A percentile compares a stretch with the other conserved stretches of the same genome.
phyloP scores from a whole-genome alignment of 305 asterid species.

The Lippia alba region DNA sequence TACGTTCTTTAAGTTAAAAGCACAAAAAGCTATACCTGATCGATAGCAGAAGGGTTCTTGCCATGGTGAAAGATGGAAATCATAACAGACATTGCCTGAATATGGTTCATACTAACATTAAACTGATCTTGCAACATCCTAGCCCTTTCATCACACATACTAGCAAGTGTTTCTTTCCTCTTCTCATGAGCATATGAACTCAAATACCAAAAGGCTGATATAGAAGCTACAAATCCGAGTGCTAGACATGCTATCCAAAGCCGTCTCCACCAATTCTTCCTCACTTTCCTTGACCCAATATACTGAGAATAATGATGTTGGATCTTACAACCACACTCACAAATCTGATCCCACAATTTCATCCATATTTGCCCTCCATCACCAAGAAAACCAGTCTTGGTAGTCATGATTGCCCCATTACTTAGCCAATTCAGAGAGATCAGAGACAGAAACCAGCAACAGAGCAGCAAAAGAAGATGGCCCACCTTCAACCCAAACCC shows the following conservation, averaged over 20 bases:
- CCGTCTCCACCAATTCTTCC: conserved; percentile 72
- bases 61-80: conserved; percentile 91
- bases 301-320: conserved; percentile 60
- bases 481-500: conserved; percentile 91
- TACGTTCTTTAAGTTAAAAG: too few relatives aligned
- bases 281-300: conserved; percentile 53
- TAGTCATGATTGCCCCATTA: conserved; percentile 70
- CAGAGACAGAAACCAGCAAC: conserved; percentile 76
- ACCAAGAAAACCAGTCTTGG: conserved; percentile 57
- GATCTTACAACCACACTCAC: conserved; percentile 53
- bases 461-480: conserved; percentile 67
- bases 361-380: conserved; percentile 68
- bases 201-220: conserved; percentile 59
- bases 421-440: conserved; percentile 74
- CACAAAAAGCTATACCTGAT: conserved; percentile 61
- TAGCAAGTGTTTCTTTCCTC: conserved; percentile 84
- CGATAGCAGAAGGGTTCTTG: conserved; percentile 85
- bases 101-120: conserved; percentile 95
- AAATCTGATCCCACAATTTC: conserved; percentile 64
- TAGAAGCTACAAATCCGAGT: conserved; percentile 44
- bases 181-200: conserved; percentile 64
- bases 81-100: conserved; percentile 95
- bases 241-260: conserved; percentile 59
- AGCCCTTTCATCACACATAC: conserved; percentile 98
- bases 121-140: conserved; percentile 98